Evolutionary conservation across 441 rosid genomes (phyloP), one percentile per base, ranked within the genome.

Genomic region (Arabidopsis hybrid): DNA sequence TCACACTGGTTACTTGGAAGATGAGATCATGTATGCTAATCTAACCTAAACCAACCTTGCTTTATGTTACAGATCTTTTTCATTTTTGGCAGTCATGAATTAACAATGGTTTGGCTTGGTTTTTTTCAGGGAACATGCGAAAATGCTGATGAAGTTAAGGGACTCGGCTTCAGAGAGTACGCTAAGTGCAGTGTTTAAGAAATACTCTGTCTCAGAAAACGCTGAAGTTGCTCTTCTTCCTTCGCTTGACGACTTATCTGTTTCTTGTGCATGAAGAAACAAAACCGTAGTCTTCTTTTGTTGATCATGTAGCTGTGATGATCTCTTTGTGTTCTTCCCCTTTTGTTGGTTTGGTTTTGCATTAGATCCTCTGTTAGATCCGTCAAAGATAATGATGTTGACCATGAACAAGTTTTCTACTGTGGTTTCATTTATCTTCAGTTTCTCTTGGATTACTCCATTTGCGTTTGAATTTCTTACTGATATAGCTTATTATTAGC

Each of bases 1-100:
- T 62, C 80, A 84, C 78, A 84, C 89, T 1, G 85, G 89, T 46
- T 87, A 83, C 73, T 64, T 71, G 36, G 87, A 76, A 78, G 80
- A 77, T 39, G 83, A 87, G 68, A 74, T 87, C 7, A 66, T 61
- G 91, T 85, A 82, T 35, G 49, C 29, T 45, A 18, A 5, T 26
- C 38, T 32, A 10, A 26, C 21, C 16, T 17, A 2, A n/a, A n/a
- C n/a, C n/a, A 11, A 16, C 12, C 34, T 10, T n/a, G 21, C n/a
- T 26, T 10, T 39, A 32, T 64, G 45, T 12, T 68, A 26, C 34
- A 45, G 14, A 7, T 6, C 6, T 4, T 3, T 34, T 51, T 40
- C 17, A 1, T 63, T 55, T 4, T 32, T 52, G 7, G 7, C 18
- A 1, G 12, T 50, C 68, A 26, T 50, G 16, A 51, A 14, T n/a